Evolutionary conservation across 2,329 filamentous ascomycete genomes (phyloP).

Genomic region (Erysiphe pulchra): DNA sequence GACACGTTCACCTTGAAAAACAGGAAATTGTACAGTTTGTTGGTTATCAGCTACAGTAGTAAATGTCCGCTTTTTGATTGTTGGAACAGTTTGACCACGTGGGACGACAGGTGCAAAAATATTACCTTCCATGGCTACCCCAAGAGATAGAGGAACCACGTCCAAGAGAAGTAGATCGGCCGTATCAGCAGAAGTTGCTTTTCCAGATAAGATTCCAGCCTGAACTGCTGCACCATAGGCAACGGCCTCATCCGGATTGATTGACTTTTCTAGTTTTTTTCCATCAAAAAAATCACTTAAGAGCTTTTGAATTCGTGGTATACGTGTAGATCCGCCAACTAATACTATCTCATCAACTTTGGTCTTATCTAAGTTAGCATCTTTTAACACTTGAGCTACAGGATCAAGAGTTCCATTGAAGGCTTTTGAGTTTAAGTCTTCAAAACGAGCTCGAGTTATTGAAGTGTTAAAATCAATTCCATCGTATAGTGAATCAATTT

Average conservation of each 20-base stretch:
- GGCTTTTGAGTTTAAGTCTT: conserved; percentile 90
- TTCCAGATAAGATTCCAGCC: conserved; percentile 94
- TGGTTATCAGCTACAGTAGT: conserved; percentile 38
- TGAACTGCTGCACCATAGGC: conserved; percentile 97
- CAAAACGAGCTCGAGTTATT: conserved; percentile 96
- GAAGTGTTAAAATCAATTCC: conserved; percentile 93
- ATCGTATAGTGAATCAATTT: conserved; percentile 96
- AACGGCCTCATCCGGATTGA: conserved; percentile 98
- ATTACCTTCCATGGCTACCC: conserved; percentile 99
- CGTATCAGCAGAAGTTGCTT: conserved; percentile 88
- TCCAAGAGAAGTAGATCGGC: conserved; percentile 86
- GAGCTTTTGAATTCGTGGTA: conserved; percentile 96
- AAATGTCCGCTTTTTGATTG: conserved; percentile 64
- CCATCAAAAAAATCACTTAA: conserved; percentile 97
- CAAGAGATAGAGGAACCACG: conserved; percentile 84
- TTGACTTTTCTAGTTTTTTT: conserved; percentile 99
- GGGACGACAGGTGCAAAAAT: conserved; percentile 89
- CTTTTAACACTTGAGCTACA: conserved; percentile 90
- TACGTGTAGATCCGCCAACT: conserved; percentile 97
- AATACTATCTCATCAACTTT: conserved; percentile 96
- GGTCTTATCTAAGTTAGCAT: conserved; percentile 65
- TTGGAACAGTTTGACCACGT: conserved; percentile 51
- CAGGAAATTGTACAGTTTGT: conserved; percentile 6
- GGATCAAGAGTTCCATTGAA: conserved; percentile 87
- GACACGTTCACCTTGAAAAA: conserved; percentile 80